Evolutionary conservation across 1,284 basidiomycete genomes (phyloP), one percentile per base, ranked within the genome.

Genomic region (Sporisorium graminicola): DNA sequence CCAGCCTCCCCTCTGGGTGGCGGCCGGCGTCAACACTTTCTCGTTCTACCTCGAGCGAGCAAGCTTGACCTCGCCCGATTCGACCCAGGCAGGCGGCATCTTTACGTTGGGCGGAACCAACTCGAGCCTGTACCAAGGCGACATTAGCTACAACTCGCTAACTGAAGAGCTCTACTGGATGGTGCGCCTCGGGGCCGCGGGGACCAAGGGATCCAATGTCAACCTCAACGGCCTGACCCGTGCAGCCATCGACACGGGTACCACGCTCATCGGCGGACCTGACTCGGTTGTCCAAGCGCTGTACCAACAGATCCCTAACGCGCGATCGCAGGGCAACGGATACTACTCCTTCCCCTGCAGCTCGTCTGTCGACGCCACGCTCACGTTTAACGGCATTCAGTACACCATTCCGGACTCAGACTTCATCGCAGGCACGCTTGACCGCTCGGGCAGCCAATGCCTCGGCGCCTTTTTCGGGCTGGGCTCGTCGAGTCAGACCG

Each of bases 171-270:
- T 63, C 2, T 79, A 80, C 56, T 85, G 83, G 83, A 66, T 77
- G 62, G 53, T 85, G 16, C 61, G 66, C 5, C 56, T 85, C 14
- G 74, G 58, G 5, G 83, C 74, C 8, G 37, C 75, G 40, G 60
- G 70, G 9, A 62, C 79, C 0, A n/a, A 27, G 0, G 66, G 61
- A 3, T 29, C 61, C 14, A 26, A 52, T 22, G 63, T 77, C 22
- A 50, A 58, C 40, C 60, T 84, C 2, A 22, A 60, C 18, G n/a
- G 51, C 2, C 24, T 68, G 8, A 64, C 47, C 13, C 77, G 69
- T 0, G 75, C 82, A 5, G 77, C 81, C n/a, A 80, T 85, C 49
- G 83, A 85, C 61, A 79, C 83, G 12, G 83, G 82, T 47, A 83
- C 83, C 18, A 79, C 81, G 16, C 58, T 83, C n/a, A 77, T 85